A percentile compares a stretch with the other conserved stretches of the same genome.
Conservation (phyloP, 495 filamentous ascomycete genomes). For the Halenospora varia region DNA sequence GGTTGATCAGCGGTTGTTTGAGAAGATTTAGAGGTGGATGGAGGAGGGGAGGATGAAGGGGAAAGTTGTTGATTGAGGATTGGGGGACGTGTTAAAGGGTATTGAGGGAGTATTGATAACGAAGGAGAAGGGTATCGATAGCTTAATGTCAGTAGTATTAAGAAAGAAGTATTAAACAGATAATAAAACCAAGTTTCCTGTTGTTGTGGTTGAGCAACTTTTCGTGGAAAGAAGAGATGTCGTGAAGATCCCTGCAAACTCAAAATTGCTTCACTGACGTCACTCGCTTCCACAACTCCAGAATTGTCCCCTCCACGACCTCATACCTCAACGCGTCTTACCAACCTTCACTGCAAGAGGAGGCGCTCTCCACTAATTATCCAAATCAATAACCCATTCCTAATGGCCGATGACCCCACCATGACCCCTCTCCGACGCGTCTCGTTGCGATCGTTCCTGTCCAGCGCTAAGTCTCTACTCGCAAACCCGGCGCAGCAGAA, state of each 20-base stretch:
- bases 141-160: no score
- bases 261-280: conserved; percentile 6
- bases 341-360: no score
- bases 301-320: no score
- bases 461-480: neutral
- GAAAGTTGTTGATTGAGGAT: neutral
- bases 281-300: neutral
- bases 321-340: no score
- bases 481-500: conserved; percentile 5
- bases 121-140: no score
- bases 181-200: no score
- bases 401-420: no score
- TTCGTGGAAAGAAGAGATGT: neutral
- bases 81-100: neutral
- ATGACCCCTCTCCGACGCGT: conserved; percentile 14
- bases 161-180: no score
- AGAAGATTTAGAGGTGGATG: conserved; percentile 44
- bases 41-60: conserved; percentile 1
- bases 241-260: no score
- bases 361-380: no score
- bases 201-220: no score
- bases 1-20: conserved; percentile 35
- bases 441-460: conserved; percentile 20
- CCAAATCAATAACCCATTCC: no score
- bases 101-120: neutral